Evolutionary conservation across 768 basidiomycete species (phyloP).

Genomic region (Coprinopsis sp.): DNA sequence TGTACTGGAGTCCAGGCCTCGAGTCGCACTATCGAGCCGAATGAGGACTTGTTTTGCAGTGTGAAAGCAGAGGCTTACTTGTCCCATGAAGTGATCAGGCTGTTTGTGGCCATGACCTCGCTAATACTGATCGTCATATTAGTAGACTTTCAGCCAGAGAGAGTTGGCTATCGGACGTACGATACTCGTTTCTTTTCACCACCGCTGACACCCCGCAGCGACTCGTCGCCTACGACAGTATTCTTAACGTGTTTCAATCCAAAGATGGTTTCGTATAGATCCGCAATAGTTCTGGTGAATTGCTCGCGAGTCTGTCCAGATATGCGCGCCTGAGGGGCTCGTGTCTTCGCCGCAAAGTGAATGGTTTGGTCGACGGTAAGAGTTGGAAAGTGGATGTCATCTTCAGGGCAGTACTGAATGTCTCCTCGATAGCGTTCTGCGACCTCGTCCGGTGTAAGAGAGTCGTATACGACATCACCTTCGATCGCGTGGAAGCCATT

Average conservation of each 20-base stretch:
- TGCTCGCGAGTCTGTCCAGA: constrained; percentile 36
- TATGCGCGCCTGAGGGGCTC: constrained; percentile 56
- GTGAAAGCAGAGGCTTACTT: constrained; percentile 43
- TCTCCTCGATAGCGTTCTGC: constrained; percentile 68
- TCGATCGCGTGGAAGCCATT: constrained; percentile 61
- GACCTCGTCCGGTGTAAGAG: constrained; percentile 63
- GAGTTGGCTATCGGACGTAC: constrained; percentile 18
- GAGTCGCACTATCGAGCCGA: constrained; percentile 47
- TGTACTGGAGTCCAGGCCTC: constrained; percentile 64
- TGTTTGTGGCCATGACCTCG: constrained; percentile 62
- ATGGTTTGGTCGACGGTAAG: constrained; percentile 78
- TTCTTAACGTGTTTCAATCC: constrained; percentile 69
- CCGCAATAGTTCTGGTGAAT: constrained; percentile 43
- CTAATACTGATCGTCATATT: constrained; percentile 28
- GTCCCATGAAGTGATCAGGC: constrained; percentile 69
- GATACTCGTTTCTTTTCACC: constrained; percentile 82
- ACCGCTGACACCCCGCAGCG: constrained; percentile 68
- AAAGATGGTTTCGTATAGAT: constrained; percentile 62
- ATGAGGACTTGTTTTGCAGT: background rate
- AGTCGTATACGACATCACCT: constrained; percentile 74
- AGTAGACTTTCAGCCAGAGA: too few relatives aligned
- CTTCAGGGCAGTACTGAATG: constrained; percentile 77
- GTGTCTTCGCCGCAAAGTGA: constrained; percentile 60
- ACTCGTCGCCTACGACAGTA: constrained; percentile 75
- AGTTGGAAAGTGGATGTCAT: constrained; percentile 83